Percentiles rank a stretch among this genome's conserved stretches.
Evolutionary conservation across 2,329 filamentous ascomycete species (phyloP).

Genomic region (Trichoderma polysporum): DNA sequence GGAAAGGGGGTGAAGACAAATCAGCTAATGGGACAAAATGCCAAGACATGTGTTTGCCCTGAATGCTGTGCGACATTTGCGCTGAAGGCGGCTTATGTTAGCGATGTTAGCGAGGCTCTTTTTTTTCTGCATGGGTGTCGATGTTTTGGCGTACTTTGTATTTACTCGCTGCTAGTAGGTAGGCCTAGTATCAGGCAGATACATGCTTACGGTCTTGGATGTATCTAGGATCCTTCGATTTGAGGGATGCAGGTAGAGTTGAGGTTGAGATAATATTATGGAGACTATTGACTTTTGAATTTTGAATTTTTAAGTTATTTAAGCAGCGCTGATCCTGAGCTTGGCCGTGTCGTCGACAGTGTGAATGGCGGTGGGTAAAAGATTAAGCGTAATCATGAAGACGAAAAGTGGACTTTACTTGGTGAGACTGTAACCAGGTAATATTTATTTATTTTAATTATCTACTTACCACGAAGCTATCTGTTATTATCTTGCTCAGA

Average conservation of each 20-base stretch:
- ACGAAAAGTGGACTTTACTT: no score
- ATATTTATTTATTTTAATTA: no score
- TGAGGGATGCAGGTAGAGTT: not conserved
- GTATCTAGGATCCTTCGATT: not conserved
- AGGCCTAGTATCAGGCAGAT: no score
- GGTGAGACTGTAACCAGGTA: no score
- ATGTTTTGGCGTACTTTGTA: no score
- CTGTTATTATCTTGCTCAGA: no score
- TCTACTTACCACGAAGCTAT: no score
- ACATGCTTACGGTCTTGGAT: not conserved
- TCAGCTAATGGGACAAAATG: not conserved
- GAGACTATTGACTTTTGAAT: no score
- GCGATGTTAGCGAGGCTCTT: not conserved
- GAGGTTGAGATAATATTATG: not conserved
- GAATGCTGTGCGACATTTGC: not conserved
- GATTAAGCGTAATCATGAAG: not conserved
- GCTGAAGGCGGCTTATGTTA: no score
- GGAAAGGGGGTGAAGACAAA: not conserved
- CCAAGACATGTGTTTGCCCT: not conserved
- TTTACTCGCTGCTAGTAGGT: no score
- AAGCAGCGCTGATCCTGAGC: not conserved
- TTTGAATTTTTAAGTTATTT: no score
- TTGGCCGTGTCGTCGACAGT: not conserved
- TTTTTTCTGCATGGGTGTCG: not conserved
- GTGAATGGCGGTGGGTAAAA: not conserved